Evolutionary conservation across 176 grass and related monocot species (phyloP).

Genomic region (Musa beccarii): DNA sequence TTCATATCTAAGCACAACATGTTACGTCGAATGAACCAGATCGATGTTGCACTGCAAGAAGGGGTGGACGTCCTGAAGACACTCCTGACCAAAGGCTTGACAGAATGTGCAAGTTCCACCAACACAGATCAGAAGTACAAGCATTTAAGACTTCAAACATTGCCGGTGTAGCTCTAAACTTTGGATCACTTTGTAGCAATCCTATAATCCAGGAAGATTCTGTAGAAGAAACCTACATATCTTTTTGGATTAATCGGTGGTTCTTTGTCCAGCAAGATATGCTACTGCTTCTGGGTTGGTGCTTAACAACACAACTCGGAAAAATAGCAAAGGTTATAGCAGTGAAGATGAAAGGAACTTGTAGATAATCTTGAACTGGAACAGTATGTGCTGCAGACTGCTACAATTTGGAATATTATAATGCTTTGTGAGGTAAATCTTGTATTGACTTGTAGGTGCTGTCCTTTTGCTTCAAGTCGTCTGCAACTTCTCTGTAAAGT

Average conservation of each 20-base stretch:
- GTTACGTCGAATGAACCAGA: conserved; percentile 34
- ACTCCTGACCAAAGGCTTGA: conserved; percentile 47
- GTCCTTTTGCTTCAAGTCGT: too few relatives aligned
- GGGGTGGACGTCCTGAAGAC: conserved; percentile 59
- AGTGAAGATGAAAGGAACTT: too few relatives aligned
- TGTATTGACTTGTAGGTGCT: too few relatives aligned
- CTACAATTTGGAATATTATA: too few relatives aligned
- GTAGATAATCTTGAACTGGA: too few relatives aligned
- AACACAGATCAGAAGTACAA: conserved; percentile 83
- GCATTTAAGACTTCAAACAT: conserved; percentile 48
- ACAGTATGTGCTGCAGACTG: too few relatives aligned
- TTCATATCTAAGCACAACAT: neutral
- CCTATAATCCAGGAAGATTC: neutral
- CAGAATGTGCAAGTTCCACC: conserved; percentile 37
- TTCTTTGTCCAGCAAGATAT: too few relatives aligned
- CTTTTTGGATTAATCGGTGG: neutral
- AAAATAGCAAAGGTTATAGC: too few relatives aligned
- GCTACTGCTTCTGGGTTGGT: too few relatives aligned
- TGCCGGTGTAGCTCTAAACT: conserved; percentile 27
- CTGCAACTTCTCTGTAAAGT: too few relatives aligned
- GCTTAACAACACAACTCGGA: too few relatives aligned
- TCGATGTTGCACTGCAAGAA: conserved; percentile 68
- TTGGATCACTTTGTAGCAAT: neutral
- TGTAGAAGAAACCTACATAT: neutral
- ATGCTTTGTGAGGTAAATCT: too few relatives aligned